Evolutionary conservation across 2,329 filamentous ascomycete genomes (phyloP).

Genomic region (Whalleya microplaca): DNA sequence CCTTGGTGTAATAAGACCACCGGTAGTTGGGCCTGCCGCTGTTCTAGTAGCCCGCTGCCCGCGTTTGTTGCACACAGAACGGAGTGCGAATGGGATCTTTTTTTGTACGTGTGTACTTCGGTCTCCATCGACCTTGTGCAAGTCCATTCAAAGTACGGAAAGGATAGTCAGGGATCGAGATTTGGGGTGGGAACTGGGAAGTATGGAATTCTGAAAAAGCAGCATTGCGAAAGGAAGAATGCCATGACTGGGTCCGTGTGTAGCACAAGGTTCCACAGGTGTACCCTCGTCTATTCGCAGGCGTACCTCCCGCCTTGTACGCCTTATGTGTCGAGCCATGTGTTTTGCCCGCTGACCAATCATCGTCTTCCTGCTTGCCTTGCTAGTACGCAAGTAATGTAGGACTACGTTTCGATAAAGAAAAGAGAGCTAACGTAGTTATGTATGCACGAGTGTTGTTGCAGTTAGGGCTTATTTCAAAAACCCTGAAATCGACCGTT

Average conservation of each 20-base stretch:
- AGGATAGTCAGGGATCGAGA: constrained; percentile 35
- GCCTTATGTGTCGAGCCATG: constrained; percentile 6
- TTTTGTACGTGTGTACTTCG: no score
- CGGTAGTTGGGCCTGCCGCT: constrained; percentile 20
- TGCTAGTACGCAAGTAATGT: no score
- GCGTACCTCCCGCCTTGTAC: constrained; percentile 19
- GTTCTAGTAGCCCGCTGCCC: neutral
- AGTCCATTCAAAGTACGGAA: no score
- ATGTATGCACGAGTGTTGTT: constrained; percentile 2
- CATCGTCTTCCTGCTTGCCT: neutral
- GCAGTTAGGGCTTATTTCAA: constrained; percentile 16
- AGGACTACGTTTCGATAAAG: constrained; percentile 3
- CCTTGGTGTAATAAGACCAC: constrained; percentile 4
- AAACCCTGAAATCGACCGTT: constrained; percentile 8
- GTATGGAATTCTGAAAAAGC: constrained; percentile 36
- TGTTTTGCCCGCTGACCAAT: constrained; percentile 16
- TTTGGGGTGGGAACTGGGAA: constrained; percentile 12
- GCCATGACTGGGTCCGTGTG: constrained; percentile 29
- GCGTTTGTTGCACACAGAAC: neutral
- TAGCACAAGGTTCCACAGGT: constrained; percentile 28
- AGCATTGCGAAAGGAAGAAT: constrained; percentile 32
- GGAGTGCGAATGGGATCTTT: constrained; percentile 3
- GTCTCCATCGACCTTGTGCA: no score
- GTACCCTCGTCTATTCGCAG: constrained; percentile 24
- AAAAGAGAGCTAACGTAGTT: neutral